These are phyloP conservation scores for Fistulina hepatica DNA, from an alignment of 1,284 basidiomycete genomes.

Conservation along the genomic window DNA sequence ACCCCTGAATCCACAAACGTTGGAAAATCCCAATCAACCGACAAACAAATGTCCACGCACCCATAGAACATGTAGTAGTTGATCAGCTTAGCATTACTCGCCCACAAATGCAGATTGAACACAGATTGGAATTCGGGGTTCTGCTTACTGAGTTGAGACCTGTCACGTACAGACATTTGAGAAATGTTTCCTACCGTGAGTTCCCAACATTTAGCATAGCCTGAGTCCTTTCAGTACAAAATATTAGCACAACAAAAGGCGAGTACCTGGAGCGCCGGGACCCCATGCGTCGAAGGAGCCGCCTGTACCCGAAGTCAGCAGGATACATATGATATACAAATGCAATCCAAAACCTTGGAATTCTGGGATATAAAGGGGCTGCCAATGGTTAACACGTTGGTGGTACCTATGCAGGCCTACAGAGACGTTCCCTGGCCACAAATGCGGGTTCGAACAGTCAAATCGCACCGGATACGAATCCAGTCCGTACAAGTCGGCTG, in stretches of 20 bases:
- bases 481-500: constrained; percentile 39
- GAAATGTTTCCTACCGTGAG: too few species aligned
- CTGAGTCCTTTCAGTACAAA: constrained; percentile 15
- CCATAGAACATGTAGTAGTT: constrained; percentile 75
- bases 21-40: not conserved
- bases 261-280: constrained; percentile 44
- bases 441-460: constrained; percentile 56
- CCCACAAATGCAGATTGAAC: constrained; percentile 66
- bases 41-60: constrained; percentile 24
- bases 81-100: constrained; percentile 64
- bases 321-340: not conserved
- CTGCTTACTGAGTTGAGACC: too few species aligned
- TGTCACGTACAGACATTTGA: too few species aligned
- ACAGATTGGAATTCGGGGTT: constrained; percentile 63
- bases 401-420: constrained; percentile 53
- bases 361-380: constrained; percentile 32
- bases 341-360: not conserved
- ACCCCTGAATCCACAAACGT: constrained; percentile 36
- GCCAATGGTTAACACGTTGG: constrained; percentile 39
- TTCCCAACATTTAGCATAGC: constrained; percentile 33
- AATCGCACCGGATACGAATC: constrained; percentile 66
- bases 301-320: constrained; percentile 55
- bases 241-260: not conserved
- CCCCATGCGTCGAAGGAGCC: constrained; percentile 71
- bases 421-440: constrained; percentile 47